Base-by-base conservation (phyloP, 2,329 filamentous ascomycete species). In the Diaporthe humulicola region DNA sequence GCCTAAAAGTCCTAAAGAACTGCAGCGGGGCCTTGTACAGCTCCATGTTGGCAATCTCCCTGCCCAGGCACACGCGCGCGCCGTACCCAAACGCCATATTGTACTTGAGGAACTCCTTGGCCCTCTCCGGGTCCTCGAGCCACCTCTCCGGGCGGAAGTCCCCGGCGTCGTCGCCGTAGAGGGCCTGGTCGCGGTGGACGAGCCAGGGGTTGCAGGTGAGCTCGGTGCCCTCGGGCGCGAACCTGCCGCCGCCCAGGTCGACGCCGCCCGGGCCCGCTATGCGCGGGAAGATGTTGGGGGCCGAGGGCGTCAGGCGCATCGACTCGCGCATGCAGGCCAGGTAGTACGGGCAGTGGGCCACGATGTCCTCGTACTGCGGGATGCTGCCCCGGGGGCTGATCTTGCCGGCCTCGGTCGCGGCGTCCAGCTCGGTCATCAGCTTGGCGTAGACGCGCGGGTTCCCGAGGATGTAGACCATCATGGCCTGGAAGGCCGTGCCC, bases 151-250 rank as follows among this genome's bases (percentile, higher is more conserved):
- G 88, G 0, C 85, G 82, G 79, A 88, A 89, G 7, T 82, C 78
- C 4, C 84, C 81, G 0, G 85, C 84, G 75, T 90, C 87, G 7
- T 78, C 77, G 7, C 85, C 85, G 90, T 91, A 93, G 79, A 93
- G 90, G 64, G 86, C 84, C 57, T 84, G 86, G 69, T 85, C 87
- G 81, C 90, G 91, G 82, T 93, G 91, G 76, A 93, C 90, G 0
- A 91, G 92, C 82, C 92, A 93, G 14, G 88, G 61, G n/a, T 73
- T 66, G 66, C 70, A 77, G 8, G 70, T 75, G 2, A 78, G 36
- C 33, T 75, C 48, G 6, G 77, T 78, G 3, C 76, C 76, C 10
- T 71, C 75, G 10, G 76, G 76, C 36, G 73, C 54, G 38, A 71
- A 75, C 30, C 30, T 28, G 30, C 19, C 64, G 6, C 45, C 82